Conservation (phyloP, 345 rosid species). For the Mallotus nudiflorus region DNA sequence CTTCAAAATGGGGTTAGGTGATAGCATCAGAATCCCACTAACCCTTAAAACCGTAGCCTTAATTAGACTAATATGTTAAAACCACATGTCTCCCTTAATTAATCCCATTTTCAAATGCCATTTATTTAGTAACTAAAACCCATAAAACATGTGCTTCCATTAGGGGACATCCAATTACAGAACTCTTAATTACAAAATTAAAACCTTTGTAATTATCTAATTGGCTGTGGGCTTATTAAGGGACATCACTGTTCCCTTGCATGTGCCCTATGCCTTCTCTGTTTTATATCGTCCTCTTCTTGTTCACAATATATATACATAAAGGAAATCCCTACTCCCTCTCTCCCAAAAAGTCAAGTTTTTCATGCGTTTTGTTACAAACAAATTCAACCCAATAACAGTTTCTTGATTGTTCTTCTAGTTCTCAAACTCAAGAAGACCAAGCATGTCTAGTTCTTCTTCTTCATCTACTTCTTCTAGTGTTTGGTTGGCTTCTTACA, state of each 20-base stretch:
- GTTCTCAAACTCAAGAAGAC: slow-evolving; percentile 39
- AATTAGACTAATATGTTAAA: slow-evolving; percentile 15
- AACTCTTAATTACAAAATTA: too few species aligned
- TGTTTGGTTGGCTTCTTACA: slow-evolving; percentile 41
- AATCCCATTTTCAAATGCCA: not conserved
- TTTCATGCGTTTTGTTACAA: slow-evolving; percentile 9
- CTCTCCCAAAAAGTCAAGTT: slow-evolving; percentile 9
- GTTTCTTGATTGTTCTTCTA: slow-evolving; percentile 17
- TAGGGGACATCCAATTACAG: slow-evolving; percentile 10
- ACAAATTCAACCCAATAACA: slow-evolving; percentile 19
- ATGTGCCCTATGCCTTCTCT: slow-evolving; percentile 42
- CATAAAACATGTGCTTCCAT: slow-evolving; percentile 10
- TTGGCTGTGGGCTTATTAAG: slow-evolving; percentile 16
- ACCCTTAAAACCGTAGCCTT: not conserved
- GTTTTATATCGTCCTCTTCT: slow-evolving; percentile 1
- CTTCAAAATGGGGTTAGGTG: not conserved
- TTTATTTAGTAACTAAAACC: not conserved
- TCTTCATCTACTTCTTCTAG: slow-evolving; percentile 39
- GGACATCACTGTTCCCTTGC: slow-evolving; percentile 48
- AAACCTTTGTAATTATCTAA: not conserved
- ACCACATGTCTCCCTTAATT: not conserved
- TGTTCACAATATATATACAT: not conserved
- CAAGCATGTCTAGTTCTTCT: slow-evolving; percentile 36
- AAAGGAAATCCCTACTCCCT: not conserved
- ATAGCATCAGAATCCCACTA: not conserved